Evolutionary conservation across 129 eudicot species (phyloP).

Genomic region (Artemisia tridentata): DNA sequence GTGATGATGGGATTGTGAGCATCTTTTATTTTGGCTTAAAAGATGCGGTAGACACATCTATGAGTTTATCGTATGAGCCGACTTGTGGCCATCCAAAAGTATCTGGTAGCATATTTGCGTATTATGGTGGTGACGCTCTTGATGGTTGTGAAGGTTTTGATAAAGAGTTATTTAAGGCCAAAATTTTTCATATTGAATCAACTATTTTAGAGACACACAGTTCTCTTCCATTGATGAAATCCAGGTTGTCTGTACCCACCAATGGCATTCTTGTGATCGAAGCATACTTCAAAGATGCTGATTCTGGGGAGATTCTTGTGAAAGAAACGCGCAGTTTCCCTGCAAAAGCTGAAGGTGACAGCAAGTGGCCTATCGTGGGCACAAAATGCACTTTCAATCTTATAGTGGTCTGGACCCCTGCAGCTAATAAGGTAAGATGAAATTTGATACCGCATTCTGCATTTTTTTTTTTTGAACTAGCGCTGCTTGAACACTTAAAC

Average conservation of each 20-base stretch:
- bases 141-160: neutral
- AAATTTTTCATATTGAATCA: no score
- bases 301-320: neutral
- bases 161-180: neutral
- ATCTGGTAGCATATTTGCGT: neutral
- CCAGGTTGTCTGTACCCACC: neutral
- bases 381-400: no score
- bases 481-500: no score
- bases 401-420: no score
- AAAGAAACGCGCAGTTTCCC: neutral
- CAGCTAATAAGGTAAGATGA: no score
- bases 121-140: neutral
- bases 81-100: neutral
- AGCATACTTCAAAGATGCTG: neutral
- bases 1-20: neutral
- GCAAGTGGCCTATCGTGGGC: no score
- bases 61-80: neutral
- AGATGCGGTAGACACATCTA: neutral
- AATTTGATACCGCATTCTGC: no score
- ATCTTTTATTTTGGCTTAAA: neutral
- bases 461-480: no score
- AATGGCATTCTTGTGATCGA: neutral
- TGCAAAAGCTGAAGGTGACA: neutral
- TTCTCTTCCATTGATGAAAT: neutral
- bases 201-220: neutral